Evolutionary conservation across 768 basidiomycete species (phyloP).

Genomic region (Leccinum fibrillosum): DNA sequence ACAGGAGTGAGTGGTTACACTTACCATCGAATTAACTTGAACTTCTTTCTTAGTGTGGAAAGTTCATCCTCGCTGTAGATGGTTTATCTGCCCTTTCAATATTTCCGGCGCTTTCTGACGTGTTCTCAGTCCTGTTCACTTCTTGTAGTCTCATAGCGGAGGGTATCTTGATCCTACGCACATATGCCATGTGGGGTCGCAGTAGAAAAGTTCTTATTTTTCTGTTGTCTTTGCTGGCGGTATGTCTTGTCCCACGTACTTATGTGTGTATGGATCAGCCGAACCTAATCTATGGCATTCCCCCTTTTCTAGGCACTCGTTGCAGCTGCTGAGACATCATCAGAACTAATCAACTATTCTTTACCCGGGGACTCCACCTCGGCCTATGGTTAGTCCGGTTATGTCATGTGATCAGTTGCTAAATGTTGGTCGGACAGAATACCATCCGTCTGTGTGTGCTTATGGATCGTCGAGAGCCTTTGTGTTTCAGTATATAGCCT

Average conservation of each 20-base stretch:
- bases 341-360: not conserved
- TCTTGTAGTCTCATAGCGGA: conserved; percentile 11
- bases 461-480: conserved; percentile 18
- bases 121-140: conserved; percentile 10
- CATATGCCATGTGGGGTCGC: conserved; percentile 26
- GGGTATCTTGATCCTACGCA: conserved; percentile 13
- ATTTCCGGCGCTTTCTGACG: not conserved
- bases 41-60: conserved; percentile 14
- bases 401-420: not conserved
- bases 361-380: no score
- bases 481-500: conserved; percentile 11
- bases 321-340: not conserved
- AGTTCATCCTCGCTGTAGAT: not conserved
- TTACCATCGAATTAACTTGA: not conserved
- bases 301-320: conserved; percentile 11
- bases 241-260: not conserved
- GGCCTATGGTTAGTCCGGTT: no score
- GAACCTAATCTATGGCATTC: not conserved
- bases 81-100: conserved; percentile 1
- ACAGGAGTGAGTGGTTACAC: not conserved
- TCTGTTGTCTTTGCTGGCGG: conserved; percentile 18
- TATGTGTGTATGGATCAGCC: no score
- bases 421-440: conserved; percentile 6
- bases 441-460: conserved; percentile 16
- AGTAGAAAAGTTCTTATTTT: conserved; percentile 14